Base-by-base conservation (phyloP, 768 basidiomycete species). In the Boletus sp. region DNA sequence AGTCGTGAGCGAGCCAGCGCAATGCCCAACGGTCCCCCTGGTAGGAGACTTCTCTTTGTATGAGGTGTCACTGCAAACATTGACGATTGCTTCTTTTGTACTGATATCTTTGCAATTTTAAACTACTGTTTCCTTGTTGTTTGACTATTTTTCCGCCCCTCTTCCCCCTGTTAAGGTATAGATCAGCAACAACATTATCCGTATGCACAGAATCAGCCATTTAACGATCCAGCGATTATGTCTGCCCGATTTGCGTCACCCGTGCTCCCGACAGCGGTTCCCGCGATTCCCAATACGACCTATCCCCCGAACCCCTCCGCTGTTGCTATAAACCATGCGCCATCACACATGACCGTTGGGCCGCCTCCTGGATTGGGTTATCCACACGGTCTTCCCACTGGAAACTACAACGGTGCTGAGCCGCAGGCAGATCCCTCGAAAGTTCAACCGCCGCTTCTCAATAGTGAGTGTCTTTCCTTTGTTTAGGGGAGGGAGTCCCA, bases 151-250 rank as follows among this genome's bases (percentile, higher is more conserved):
- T 65, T 58, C 61, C 30, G 24, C 10, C 32, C 30, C 5, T 32
- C n/a, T 33, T 64, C 70, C 55, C 20, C 24, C 51, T 56, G 39
- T 54, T 50, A 63, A 65, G 64, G 57, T 58, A 51, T 67, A 74
- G 78, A 79, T 64, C 74, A 69, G 37, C 69, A 76, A 45, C 67
- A 68, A 36, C 66, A 63, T 48, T 73, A 69, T 62, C 69, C 72
- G 12, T 73, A 70, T 54, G 51, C 62, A 66, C 74, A 68, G 62
- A 60, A 64, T 59, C 80, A 80, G 57, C 79, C 80, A 29, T 90
- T 90, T 70, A 79, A 76, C 58, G 89, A 91, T 64, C 89, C 89
- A 45, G 89, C 89, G 12, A 90, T 91, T 47, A 89, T 91, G 87
- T 86, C 88, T 35, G 87, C 86, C 20, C 80, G 84, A 58, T 80